Base-by-base conservation (phyloP, 1,284 basidiomycete genomes). In the Mrakiaceae sp. region DNA sequence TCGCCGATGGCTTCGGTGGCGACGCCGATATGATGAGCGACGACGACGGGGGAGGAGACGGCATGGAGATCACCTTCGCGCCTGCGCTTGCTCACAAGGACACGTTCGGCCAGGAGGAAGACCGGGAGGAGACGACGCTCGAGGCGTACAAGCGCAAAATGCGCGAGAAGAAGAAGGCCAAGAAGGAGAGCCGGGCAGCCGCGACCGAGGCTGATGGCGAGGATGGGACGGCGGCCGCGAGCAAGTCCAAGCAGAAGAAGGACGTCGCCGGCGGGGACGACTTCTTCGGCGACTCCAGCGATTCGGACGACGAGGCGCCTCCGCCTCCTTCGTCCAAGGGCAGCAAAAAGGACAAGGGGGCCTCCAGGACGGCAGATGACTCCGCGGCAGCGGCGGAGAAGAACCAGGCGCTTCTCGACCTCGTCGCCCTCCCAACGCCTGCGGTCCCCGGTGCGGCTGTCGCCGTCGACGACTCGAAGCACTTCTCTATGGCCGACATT, bases 61-160 rank as follows among this genome's bases (percentile, higher is more conserved):
- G 91, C 67, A 88, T 97, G 85, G 87, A 96, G 77, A 88, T 98
- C 71, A 96, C 92, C 1, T 97, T 98, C 75, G 86, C 83, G 27
- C 90, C 93, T 0, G 94, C 86, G 5, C 78, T 97, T 60, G 73
- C 72, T 2, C 66, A 65, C 43, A 58, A 61, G 49, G 67, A 66
- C 63, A 58, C 62, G 42, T 54, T 57, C 42, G 68, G 52, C 12
- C 64, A 48, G 11, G 71, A 81, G 68, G 79, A 77, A 12, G 76
- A 75, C n/a, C 73, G 69, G 11, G 76, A 74, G 40, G 75, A 73
- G 43, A 95, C 88, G 8, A 88, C 89, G 3, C 76, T 96, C 49
- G 90, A 80, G 68, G 73, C 70, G 72, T 96, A 97, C 76, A 86
- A 88, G 76, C 78, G 86, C 69, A 91, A 91, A 76, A 84, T 87